phyloP scores from a whole-genome alignment of 371 early-diverging fungal genomes.

The Batkoa obscura region DNA sequence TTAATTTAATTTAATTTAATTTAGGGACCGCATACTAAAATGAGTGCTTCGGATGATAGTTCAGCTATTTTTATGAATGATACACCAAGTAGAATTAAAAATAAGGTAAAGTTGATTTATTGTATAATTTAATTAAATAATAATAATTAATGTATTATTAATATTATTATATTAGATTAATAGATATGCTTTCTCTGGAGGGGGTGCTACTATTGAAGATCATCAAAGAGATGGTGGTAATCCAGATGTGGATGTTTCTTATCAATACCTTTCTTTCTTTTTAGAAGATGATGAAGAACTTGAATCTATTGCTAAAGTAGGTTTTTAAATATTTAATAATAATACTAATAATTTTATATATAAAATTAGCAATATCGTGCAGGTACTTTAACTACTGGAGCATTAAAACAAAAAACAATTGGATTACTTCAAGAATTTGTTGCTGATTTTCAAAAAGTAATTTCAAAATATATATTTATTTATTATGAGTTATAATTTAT shows the following conservation, averaged over 20 bases:
- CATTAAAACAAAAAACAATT: slow-evolving; percentile 89
- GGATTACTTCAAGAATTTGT: slow-evolving; percentile 70
- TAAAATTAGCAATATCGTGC: slow-evolving; percentile 42
- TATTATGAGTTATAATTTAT: not conserved
- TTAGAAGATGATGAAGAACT: slow-evolving; percentile 92
- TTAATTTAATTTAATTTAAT: not conserved
- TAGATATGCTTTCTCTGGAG: slow-evolving; percentile 94
- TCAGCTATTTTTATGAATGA: slow-evolving; percentile 95
- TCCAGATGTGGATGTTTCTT: slow-evolving; percentile 94
- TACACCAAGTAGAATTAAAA: slow-evolving; percentile 86
- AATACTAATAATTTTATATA: not conserved
- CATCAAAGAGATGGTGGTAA: slow-evolving; percentile 86
- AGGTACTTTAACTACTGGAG: slow-evolving; percentile 82
- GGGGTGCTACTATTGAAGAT: slow-evolving; percentile 80
- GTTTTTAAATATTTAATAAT: slow-evolving; percentile 5
- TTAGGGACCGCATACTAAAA: slow-evolving; percentile 82
- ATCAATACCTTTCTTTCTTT: slow-evolving; percentile 95
- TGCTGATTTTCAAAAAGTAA: slow-evolving; percentile 59
- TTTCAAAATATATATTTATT: too few relatives aligned
- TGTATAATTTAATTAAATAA: too few relatives aligned
- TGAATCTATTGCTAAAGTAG: slow-evolving; percentile 35
- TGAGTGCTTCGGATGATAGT: slow-evolving; percentile 86
- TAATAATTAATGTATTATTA: too few relatives aligned
- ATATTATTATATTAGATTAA: slow-evolving; percentile 40
- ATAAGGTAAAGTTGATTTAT: too few relatives aligned